Percentiles rank a stretch among this genome's conserved stretches.
Evolutionary conservation across 2,329 filamentous ascomycete species (phyloP).

Genomic region (Colletotrichum tofieldiae): DNA sequence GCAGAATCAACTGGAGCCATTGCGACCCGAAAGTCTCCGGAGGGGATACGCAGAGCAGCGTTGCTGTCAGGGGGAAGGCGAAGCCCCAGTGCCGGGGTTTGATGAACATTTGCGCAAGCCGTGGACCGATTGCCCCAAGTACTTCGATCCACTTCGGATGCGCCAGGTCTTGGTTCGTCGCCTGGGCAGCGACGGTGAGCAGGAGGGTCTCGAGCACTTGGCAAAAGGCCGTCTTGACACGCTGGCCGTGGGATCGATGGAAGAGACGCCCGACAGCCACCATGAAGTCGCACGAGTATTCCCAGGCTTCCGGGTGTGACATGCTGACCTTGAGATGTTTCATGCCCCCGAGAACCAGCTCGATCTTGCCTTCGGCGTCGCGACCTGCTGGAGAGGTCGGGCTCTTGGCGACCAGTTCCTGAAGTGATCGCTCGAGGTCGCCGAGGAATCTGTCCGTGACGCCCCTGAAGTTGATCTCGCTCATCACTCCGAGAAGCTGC

Average conservation of each 20-base stretch:
- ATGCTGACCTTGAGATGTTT: slow-evolving; percentile 86
- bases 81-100: slow-evolving; percentile 95
- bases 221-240: slow-evolving; percentile 95
- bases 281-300: slow-evolving; percentile 91
- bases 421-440: slow-evolving; percentile 85
- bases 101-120: slow-evolving; percentile 86
- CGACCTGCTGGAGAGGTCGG: slow-evolving; percentile 69
- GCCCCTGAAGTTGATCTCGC: slow-evolving; percentile 88
- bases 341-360: slow-evolving; percentile 92
- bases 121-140: slow-evolving; percentile 82
- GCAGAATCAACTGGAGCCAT: slow-evolving; percentile 87
- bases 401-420: slow-evolving; percentile 81
- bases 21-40: slow-evolving; percentile 87
- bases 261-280: slow-evolving; percentile 86
- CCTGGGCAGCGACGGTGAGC: slow-evolving; percentile 87
- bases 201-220: slow-evolving; percentile 90
- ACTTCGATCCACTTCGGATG: slow-evolving; percentile 91
- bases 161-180: slow-evolving; percentile 81
- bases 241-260: slow-evolving; percentile 86
- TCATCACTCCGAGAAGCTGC: slow-evolving; percentile 95
- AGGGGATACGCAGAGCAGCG: slow-evolving; percentile 89
- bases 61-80: slow-evolving; percentile 89
- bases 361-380: slow-evolving; percentile 85
- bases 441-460: slow-evolving; percentile 86
- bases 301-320: slow-evolving; percentile 82